A percentile compares a stretch with the other conserved stretches of the same genome.
phyloP scores from a whole-genome alignment of 2,329 filamentous ascomycete genomes.

The Microsporum ferrugineum region DNA sequence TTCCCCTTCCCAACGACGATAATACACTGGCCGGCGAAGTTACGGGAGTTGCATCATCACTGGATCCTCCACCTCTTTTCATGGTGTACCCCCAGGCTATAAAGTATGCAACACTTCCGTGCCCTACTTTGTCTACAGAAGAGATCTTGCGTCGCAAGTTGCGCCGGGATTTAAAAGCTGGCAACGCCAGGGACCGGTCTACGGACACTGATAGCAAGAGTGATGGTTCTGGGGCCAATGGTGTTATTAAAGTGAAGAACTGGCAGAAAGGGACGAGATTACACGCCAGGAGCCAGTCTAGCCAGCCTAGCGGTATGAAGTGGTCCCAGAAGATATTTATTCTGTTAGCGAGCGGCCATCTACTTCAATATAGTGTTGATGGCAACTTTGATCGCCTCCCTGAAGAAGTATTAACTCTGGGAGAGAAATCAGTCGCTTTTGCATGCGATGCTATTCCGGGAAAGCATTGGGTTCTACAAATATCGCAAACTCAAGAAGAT shows the following conservation, averaged over 20 bases:
- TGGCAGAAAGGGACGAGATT: conserved; percentile 25
- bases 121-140: conserved; percentile 58
- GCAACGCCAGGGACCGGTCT: conserved; percentile 13
- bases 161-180: conserved; percentile 15
- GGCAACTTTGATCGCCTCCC: conserved; percentile 37
- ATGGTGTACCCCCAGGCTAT: conserved; percentile 77
- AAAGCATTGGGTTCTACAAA: conserved; percentile 39
- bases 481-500: conserved; percentile 28
- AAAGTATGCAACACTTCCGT: conserved; percentile 59
- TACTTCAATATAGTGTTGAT: conserved; percentile 37
- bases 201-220: conserved; percentile 10
- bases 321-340: conserved; percentile 38
- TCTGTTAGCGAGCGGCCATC: conserved; percentile 34
- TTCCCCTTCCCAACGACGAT: conserved; percentile 20
- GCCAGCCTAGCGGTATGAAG: conserved; percentile 29
- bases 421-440: conserved; percentile 37
- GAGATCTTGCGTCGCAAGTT: conserved; percentile 49
- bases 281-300: conserved; percentile 28
- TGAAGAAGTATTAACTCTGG: conserved; percentile 38
- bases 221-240: conserved; percentile 14
- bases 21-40: conserved; percentile 19
- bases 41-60: conserved; percentile 28
- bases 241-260: conserved; percentile 23
- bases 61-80: conserved; percentile 66
- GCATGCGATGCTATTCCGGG: conserved; percentile 40